These are phyloP conservation scores for Zoysia matrella DNA, from an alignment of 202 grass and related monocot genomes.

Conservation along the genomic window DNA sequence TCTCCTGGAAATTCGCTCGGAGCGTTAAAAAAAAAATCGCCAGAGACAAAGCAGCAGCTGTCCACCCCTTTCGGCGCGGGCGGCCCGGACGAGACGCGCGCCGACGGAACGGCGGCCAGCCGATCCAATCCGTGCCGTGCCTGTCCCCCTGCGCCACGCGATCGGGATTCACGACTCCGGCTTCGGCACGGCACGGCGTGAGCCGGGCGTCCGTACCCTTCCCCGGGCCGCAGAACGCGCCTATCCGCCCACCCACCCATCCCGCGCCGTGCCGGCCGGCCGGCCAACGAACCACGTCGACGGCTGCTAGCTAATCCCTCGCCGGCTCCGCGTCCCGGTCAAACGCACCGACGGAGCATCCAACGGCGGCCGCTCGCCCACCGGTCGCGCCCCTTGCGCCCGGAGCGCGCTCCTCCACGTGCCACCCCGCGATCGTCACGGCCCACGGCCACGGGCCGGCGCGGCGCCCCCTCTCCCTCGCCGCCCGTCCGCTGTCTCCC, in stretches of 20 bases:
- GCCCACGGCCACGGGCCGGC: slow-evolving; percentile 49
- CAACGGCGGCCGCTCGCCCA: slow-evolving; percentile 57
- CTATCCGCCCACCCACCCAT: not conserved
- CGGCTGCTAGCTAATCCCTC: slow-evolving; percentile 1
- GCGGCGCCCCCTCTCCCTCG: slow-evolving; percentile 43
- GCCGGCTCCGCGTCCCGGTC: slow-evolving; percentile 46
- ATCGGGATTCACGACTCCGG: slow-evolving; percentile 27
- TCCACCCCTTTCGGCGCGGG: slow-evolving; percentile 28
- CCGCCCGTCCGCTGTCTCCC: slow-evolving; percentile 19
- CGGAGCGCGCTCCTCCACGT: slow-evolving; percentile 50
- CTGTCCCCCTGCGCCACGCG: not conserved
- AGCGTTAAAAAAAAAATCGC: not conserved
- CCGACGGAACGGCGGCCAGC: slow-evolving; percentile 27
- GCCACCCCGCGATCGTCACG: slow-evolving; percentile 50
- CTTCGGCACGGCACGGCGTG: not conserved
- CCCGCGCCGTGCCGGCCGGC: too few species aligned
- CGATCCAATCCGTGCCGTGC: not conserved
- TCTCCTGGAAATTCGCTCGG: not conserved
- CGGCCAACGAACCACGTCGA: slow-evolving; percentile 37
- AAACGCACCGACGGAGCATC: slow-evolving; percentile 54
- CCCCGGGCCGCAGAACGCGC: not conserved
- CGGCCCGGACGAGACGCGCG: slow-evolving; percentile 7
- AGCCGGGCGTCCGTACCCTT: not conserved
- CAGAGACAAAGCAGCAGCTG: not conserved
- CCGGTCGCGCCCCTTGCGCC: slow-evolving; percentile 35